Percentiles rank a stretch among this genome's conserved stretches.
Evolutionary conservation across 371 early-diverging fungal species (phyloP).

Genomic region (Mortierella sp.): DNA sequence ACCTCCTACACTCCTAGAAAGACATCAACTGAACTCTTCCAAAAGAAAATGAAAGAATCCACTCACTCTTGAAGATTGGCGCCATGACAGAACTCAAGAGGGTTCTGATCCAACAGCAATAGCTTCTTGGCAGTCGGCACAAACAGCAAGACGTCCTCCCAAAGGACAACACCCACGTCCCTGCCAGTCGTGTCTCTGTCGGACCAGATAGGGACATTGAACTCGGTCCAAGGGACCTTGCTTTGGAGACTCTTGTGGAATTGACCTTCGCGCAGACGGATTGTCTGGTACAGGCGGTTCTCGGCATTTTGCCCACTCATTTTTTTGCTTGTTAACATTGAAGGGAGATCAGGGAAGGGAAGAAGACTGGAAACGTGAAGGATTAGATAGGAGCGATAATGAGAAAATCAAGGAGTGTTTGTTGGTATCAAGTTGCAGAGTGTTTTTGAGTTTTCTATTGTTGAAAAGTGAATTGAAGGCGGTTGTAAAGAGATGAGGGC

Average conservation of each 20-base stretch:
- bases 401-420: too few relatives aligned
- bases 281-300: neutral
- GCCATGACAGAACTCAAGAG: neutral
- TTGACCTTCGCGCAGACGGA: neutral
- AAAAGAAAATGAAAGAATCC: too few relatives aligned
- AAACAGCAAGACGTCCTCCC: neutral
- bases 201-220: neutral
- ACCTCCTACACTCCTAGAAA: neutral
- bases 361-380: too few relatives aligned
- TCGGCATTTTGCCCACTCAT: too few relatives aligned
- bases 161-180: neutral
- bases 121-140: neutral
- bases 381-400: too few relatives aligned
- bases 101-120: neutral
- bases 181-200: neutral
- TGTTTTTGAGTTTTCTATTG: too few relatives aligned
- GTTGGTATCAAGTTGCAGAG: too few relatives aligned
- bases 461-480: too few relatives aligned
- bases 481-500: too few relatives aligned
- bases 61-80: neutral
- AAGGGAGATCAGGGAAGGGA: too few relatives aligned
- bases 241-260: neutral
- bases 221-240: neutral
- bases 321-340: too few relatives aligned
- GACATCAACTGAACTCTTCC: neutral